A percentile compares a stretch with the other conserved stretches of the same genome.
These are phyloP conservation scores for Blastobotrys elegans DNA, from an alignment of 1,139 yeast genomes.

Conservation along the genomic window DNA sequence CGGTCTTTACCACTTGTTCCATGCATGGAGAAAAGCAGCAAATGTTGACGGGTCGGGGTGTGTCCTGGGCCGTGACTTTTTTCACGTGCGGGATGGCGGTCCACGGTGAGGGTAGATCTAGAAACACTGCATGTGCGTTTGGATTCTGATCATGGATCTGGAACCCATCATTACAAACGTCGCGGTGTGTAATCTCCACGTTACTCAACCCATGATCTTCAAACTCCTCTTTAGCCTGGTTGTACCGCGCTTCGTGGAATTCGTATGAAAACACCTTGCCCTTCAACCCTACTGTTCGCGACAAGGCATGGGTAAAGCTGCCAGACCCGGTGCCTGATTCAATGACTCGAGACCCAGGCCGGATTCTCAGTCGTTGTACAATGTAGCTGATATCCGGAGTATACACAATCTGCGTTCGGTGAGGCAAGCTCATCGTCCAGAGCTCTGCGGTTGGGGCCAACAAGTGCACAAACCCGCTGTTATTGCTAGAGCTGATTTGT, in stretches of 20 bases:
- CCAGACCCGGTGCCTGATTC: slow-evolving; percentile 99
- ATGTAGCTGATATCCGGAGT: slow-evolving; percentile 94
- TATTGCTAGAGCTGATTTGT: slow-evolving; percentile 75
- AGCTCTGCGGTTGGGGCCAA: slow-evolving; percentile 91
- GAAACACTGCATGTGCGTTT: slow-evolving; percentile 67
- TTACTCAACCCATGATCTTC: slow-evolving; percentile 58
- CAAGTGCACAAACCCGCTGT: slow-evolving; percentile 82
- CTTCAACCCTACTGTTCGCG: slow-evolving; percentile 60
- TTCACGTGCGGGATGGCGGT: slow-evolving; percentile 71
- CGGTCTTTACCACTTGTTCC: slow-evolving; percentile 89
- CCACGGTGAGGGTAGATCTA: slow-evolving; percentile 98
- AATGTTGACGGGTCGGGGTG: slow-evolving; percentile 52
- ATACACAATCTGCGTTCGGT: slow-evolving; percentile 95
- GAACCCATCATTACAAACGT: slow-evolving; percentile 88
- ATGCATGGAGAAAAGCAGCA: slow-evolving; percentile 98
- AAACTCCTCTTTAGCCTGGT: slow-evolving; percentile 76
- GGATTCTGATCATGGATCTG: slow-evolving; percentile 36
- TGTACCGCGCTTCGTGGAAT: slow-evolving; percentile 78
- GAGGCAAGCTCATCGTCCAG: slow-evolving; percentile 94
- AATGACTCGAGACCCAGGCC: slow-evolving; percentile 71
- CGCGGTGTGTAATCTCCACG: slow-evolving; percentile 74
- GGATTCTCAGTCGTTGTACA: slow-evolving; percentile 69
- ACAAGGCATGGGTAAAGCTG: slow-evolving; percentile 88
- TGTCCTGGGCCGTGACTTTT: slow-evolving; percentile 50
- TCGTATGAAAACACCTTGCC: slow-evolving; percentile 82